These are phyloP conservation scores for Extremus antarcticus DNA, from an alignment of 495 filamentous ascomycete genomes.

Conservation along the genomic window DNA sequence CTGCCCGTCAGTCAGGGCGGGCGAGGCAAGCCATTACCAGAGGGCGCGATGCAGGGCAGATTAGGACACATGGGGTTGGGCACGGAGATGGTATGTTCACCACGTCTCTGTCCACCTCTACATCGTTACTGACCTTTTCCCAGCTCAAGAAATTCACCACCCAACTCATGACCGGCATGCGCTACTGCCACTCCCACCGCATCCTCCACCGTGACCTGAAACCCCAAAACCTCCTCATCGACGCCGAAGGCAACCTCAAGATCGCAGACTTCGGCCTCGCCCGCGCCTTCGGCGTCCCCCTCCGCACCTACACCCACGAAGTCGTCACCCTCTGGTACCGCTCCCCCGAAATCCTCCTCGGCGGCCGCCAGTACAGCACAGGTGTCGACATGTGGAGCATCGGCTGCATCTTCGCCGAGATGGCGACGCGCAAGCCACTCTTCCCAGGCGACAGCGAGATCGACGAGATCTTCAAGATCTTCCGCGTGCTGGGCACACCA, in stretches of 20 bases:
- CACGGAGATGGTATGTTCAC: slow-evolving; percentile 51
- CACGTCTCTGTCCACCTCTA: background rate
- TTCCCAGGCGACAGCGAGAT: slow-evolving; percentile 99
- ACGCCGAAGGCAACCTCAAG: slow-evolving; percentile 92
- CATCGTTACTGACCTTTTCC: background rate
- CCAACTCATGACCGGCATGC: slow-evolving; percentile 80
- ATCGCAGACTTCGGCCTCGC: slow-evolving; percentile 95
- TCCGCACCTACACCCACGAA: slow-evolving; percentile 97
- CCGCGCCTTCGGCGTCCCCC: slow-evolving; percentile 88
- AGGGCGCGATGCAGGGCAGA: slow-evolving; percentile 50
- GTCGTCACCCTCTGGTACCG: slow-evolving; percentile 99
- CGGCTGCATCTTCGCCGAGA: slow-evolving; percentile 98
- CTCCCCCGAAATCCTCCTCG: slow-evolving; percentile 92
- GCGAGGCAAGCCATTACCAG: slow-evolving; percentile 75
- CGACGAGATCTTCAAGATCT: slow-evolving; percentile 99
- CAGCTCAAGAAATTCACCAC: slow-evolving; percentile 82
- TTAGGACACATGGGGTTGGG: slow-evolving; percentile 67
- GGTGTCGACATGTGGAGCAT: slow-evolving; percentile 99
- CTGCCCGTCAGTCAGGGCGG: slow-evolving; percentile 84
- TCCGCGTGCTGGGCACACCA: slow-evolving; percentile 87
- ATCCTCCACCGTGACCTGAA: slow-evolving; percentile 94
- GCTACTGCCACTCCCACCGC: slow-evolving; percentile 92
- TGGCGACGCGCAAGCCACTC: slow-evolving; percentile 95
- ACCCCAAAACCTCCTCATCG: slow-evolving; percentile 93
- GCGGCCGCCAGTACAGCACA: slow-evolving; percentile 93